Evolutionary conservation across 257 asterid genomes (phyloP), one percentile per base, ranked within the genome.

Genomic region (Scutellaria galericulata): DNA sequence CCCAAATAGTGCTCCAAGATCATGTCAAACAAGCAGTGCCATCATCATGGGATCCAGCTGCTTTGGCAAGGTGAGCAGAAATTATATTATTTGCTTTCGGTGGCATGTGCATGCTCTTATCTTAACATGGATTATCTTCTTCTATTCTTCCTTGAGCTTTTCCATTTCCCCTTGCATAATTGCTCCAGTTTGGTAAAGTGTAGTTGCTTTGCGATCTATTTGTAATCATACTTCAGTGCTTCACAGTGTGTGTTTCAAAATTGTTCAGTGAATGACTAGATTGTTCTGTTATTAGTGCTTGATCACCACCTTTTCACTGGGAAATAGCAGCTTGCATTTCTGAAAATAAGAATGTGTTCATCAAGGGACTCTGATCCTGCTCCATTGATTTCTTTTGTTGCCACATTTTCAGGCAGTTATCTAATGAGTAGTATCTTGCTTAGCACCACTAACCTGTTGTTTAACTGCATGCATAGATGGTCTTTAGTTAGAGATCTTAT

Each of bases 11-110:
- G 3, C 87, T 90, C 9, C 71, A 68, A 53, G 91, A 88, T 76
- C 85, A 86, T 72, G 83, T 90, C 68, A 90, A 83, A 82, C 84
- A 82, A 86, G 95, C 88, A 58, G 95, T 90, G 53, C 95, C 96
- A 0, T 85, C 96, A 0, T 80, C 91, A 13, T 90, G 96, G 96
- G 95, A 90, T 81, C 95, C 96, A 0, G 85, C 91, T 78, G 93
- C 95, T 14, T 72, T 90, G 73, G 88, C 95, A 47, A 90, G 89
- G 96, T 86, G 55, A 83, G 78, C 74, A 53, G 55, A 52, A 47
- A 22, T 52, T 14, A 20, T 57, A 24, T 62, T n/a, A 18, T 52
- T 70, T 70, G 4, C 39, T 41, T 76, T 62, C 13, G 13, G 57
- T 39, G 10, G 18, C 39, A 8, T 11, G 46, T 37, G 42, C 60